Conservation (phyloP, 352 stramenopile species). For the Bremia lactucae region DNA sequence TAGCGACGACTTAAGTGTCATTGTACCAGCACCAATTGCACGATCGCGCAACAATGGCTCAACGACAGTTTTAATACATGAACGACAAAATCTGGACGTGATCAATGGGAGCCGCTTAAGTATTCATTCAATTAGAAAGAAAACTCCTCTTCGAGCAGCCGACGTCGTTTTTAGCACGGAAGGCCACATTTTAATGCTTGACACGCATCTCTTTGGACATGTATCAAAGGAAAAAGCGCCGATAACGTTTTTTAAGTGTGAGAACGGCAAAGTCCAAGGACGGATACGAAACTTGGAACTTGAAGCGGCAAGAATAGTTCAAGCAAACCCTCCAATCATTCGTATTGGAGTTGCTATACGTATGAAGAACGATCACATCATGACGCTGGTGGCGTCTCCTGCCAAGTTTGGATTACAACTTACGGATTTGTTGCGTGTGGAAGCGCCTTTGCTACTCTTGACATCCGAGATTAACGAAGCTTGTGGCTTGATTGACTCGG, state of each 20-base stretch:
- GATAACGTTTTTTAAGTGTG: conserved; percentile 20
- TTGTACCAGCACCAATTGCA: conserved; percentile 31
- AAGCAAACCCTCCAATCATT: conserved; percentile 9
- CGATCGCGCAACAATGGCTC: background rate
- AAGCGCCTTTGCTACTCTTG: conserved; percentile 45
- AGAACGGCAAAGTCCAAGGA: conserved; percentile 42
- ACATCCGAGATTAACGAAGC: conserved; percentile 31
- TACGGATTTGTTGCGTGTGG: conserved; percentile 26
- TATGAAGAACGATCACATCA: conserved; percentile 42
- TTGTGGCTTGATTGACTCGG: conserved; percentile 23
- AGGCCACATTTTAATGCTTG: conserved; percentile 63
- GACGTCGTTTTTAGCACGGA: conserved; percentile 79
- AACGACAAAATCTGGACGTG: conserved; percentile 7
- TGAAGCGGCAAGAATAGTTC: conserved; percentile 9
- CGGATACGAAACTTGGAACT: conserved; percentile 31
- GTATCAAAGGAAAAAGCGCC: conserved; percentile 1
- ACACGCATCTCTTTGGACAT: conserved; percentile 41
- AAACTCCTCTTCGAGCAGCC: conserved; percentile 42
- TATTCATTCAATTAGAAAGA: too few species aligned
- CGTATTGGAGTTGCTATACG: conserved; percentile 56
- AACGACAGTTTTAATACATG: background rate
- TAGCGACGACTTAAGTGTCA: conserved; percentile 80
- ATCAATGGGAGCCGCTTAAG: too few species aligned
- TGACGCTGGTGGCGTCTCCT: conserved; percentile 55
- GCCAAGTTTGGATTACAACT: conserved; percentile 55